Base-by-base conservation (phyloP, 495 filamentous ascomycete genomes). In the Hypoxylon perforatum region DNA sequence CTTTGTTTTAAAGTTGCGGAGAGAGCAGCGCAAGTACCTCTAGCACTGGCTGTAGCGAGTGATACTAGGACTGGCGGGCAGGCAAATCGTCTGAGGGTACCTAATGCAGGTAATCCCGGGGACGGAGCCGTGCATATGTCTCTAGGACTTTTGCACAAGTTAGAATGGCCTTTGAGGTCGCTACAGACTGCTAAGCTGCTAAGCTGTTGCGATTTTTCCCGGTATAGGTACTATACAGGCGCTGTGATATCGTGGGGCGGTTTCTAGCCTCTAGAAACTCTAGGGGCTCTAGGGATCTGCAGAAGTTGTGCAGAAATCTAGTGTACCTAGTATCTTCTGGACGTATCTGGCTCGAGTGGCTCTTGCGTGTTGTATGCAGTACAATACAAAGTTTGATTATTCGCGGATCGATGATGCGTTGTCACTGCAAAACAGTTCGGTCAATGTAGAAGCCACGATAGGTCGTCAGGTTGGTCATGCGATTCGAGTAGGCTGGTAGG, bases 331-430 rank as follows among this genome's bases (percentile, higher is more conserved):
- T 47, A 14, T 58, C 48, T 22, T 44, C 15, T 50, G 46, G 51
- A 45, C 38, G 44, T 17, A 35, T 50, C 8, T 66, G 39, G 55
- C 47, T 46, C 17, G 28, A 3, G 3, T 30, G 21, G 28, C 28
- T 18, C 39, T 30, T 11, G 19, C 23, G 5, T 54, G 45, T 30
- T 18, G 61, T 42, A 57, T 6, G 58, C 58, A 28, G 48, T 46
- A 61, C 58, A 33, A 41, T 36, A 30, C 35, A 12, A 6, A 18
- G 44, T 18, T 47, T 23, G 18, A 8, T 19, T 12, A 25, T 47
- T 25, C 35, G 44, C 55, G 44, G 65, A 63, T 59, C 55, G 65
- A 63, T 67, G 58, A 68, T 69, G 65, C 38, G 65, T 63, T 69
- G 65, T 69, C 50, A 49, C 55, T 64, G 54, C 60, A 51, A 38